A percentile compares a stretch with the other conserved stretches of the same genome.
Evolutionary conservation across 2,329 filamentous ascomycete species (phyloP).

Genomic region (Venturia pyrina): DNA sequence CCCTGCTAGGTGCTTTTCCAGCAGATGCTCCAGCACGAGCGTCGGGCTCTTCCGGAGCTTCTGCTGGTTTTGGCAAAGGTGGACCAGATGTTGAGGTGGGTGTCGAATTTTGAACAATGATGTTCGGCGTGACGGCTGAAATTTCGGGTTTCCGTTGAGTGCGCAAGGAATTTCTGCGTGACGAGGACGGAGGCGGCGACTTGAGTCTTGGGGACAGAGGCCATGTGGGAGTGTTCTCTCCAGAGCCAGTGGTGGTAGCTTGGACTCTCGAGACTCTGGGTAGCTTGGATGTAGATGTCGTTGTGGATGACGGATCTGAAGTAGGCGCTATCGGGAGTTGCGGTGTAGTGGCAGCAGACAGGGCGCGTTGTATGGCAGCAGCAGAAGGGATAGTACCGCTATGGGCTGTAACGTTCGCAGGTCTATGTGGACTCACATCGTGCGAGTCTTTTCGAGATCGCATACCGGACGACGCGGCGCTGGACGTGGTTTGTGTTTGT

Average conservation of each 20-base stretch:
- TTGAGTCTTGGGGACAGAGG: constrained; percentile 67
- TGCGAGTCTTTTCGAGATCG: constrained; percentile 35
- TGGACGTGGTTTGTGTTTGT: constrained; percentile 2
- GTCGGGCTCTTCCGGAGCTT: not conserved
- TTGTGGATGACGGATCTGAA: constrained; percentile 40
- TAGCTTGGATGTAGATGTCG: constrained; percentile 38
- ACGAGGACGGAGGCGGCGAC: constrained; percentile 57
- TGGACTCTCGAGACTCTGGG: constrained; percentile 51
- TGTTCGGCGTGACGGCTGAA: constrained; percentile 27
- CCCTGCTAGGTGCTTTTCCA: constrained; percentile 35
- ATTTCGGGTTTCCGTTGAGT: constrained; percentile 22
- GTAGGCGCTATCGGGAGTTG: constrained; percentile 49
- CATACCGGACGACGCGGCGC: constrained; percentile 18
- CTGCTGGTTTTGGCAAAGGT: not conserved
- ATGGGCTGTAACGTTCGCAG: constrained; percentile 23
- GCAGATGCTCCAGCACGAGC: constrained; percentile 4
- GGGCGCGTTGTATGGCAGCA: constrained; percentile 53
- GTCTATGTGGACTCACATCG: constrained; percentile 32
- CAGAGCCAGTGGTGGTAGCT: constrained; percentile 36
- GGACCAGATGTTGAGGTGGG: constrained; percentile 18
- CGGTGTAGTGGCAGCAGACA: constrained; percentile 60
- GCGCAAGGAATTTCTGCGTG: constrained; percentile 32
- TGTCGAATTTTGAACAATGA: constrained; percentile 36
- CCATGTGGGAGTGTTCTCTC: constrained; percentile 54
- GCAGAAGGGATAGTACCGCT: constrained; percentile 46